Evolutionary conservation across 2,329 filamentous ascomycete genomes (phyloP).

Genomic region (Dothistroma pini): DNA sequence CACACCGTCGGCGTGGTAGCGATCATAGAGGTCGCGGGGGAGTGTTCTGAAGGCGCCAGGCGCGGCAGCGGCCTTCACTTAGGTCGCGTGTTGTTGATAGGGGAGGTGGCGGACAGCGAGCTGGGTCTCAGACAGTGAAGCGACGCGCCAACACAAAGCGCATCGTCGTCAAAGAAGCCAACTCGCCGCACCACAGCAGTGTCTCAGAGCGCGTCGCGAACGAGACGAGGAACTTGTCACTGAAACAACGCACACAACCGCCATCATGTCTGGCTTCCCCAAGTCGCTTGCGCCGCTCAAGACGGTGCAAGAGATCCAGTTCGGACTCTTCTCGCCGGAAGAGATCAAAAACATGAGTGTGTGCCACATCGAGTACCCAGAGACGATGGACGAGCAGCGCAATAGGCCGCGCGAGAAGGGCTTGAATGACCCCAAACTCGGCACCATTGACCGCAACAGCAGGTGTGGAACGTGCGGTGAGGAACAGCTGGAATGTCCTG

Average conservation of each 20-base stretch:
- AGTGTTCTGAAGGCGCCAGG: constrained; percentile 17
- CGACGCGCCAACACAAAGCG: constrained; percentile 12
- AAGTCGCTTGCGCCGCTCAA: constrained; percentile 94
- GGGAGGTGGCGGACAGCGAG: constrained; percentile 27
- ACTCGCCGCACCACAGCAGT: neutral
- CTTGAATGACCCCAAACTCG: constrained; percentile 91
- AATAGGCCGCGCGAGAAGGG: constrained; percentile 86
- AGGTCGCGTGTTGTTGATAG: constrained; percentile 32
- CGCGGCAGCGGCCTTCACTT: constrained; percentile 30
- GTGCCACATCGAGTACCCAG: constrained; percentile 92
- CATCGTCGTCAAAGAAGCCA: constrained; percentile 3
- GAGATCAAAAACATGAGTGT: constrained; percentile 99
- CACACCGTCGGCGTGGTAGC: constrained; percentile 14
- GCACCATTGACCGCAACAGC: constrained; percentile 92
- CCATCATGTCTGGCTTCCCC: constrained; percentile 86
- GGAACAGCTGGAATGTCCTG: constrained; percentile 91
- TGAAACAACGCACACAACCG: constrained; percentile 27
- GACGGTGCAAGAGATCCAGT: constrained; percentile 98
- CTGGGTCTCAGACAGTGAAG: neutral
- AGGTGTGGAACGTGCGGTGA: constrained; percentile 96
- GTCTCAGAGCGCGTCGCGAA: constrained; percentile 6
- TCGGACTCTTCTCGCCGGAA: constrained; percentile 93
- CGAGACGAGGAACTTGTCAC: constrained; percentile 1
- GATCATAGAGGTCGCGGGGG: constrained; percentile 15
- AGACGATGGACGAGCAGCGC: constrained; percentile 97